Conservation (phyloP, 495 filamentous ascomycete genomes). For the Cercophora sp. region DNA sequence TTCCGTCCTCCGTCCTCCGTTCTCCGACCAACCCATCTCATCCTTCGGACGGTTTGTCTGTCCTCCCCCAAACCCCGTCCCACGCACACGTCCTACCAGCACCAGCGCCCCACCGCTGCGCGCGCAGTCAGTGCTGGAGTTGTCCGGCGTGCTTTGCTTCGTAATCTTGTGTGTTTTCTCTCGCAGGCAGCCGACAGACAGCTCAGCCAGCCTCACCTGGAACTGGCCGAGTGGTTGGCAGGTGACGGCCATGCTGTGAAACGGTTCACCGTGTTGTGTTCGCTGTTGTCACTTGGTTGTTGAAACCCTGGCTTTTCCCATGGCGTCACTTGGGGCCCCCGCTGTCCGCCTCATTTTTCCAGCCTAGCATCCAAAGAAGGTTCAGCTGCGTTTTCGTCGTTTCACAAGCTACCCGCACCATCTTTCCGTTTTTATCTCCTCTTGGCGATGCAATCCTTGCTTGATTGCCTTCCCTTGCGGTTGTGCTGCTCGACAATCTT, state of each 20-base stretch:
- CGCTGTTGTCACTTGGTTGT: background rate
- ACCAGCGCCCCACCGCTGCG: no score
- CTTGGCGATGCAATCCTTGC: no score
- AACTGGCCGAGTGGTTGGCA: no score
- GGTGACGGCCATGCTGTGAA: slow-evolving; percentile 10
- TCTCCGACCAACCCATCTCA: background rate
- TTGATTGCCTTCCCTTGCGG: no score
- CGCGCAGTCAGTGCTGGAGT: no score
- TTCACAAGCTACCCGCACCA: slow-evolving; percentile 1
- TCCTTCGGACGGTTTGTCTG: no score
- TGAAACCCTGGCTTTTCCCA: slow-evolving; percentile 1
- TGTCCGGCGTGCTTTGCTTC: background rate
- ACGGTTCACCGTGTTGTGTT: background rate
- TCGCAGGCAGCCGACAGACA: no score
- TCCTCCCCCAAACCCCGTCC: no score
- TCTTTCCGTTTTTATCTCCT: background rate
- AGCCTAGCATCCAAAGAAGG: background rate
- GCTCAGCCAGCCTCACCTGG: no score
- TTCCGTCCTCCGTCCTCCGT: background rate
- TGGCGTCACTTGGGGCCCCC: slow-evolving; percentile 1
- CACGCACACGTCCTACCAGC: no score
- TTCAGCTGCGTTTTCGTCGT: slow-evolving; percentile 15
- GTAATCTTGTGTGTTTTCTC: background rate
- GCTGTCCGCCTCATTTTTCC: no score
- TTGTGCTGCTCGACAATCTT: no score